A percentile compares a stretch with the other conserved stretches of the same genome.
Conservation (phyloP, 176 grass and related monocot species). For the Stipa capillata region DNA sequence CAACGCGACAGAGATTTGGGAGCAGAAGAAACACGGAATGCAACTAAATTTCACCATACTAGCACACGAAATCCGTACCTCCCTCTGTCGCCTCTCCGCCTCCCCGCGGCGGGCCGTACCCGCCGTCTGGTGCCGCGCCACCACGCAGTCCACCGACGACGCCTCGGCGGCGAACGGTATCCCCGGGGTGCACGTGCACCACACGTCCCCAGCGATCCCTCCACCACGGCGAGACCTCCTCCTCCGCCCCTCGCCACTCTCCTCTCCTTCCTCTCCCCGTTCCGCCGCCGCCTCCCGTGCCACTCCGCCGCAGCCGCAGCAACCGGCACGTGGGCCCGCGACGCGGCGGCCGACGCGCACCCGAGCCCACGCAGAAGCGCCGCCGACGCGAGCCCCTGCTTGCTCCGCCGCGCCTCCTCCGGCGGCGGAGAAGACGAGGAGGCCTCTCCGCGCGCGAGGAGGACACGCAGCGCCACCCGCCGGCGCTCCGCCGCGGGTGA, state of each 20-base stretch:
- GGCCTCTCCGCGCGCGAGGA: constrained; percentile 20
- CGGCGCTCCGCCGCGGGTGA: constrained; percentile 14
- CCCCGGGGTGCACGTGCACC: constrained; percentile 78
- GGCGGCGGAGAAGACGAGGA: neutral
- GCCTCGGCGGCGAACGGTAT: constrained; percentile 77
- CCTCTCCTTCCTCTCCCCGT: constrained; percentile 46
- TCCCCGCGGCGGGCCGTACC: constrained; percentile 23
- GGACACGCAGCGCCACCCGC: constrained; percentile 7
- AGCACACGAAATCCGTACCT: constrained; percentile 28
- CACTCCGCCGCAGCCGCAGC: neutral
- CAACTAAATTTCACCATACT: neutral
- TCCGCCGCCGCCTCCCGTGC: too few species aligned
- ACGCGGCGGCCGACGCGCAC: constrained; percentile 41
- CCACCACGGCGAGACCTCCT: neutral
- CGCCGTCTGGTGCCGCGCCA: constrained; percentile 34
- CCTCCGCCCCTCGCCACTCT: constrained; percentile 31
- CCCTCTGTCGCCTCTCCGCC: constrained; percentile 45
- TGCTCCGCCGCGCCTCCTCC: neutral
- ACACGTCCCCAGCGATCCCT: constrained; percentile 51
- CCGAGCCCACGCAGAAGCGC: constrained; percentile 62
- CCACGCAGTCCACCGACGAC: constrained; percentile 79
- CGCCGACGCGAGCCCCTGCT: constrained; percentile 21
- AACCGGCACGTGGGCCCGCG: constrained; percentile 25
- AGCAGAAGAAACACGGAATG: too few species aligned
- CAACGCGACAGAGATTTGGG: too few species aligned